These are phyloP conservation scores for Albifimbria verrucaria DNA, from an alignment of 2,329 filamentous ascomycete species.

Conservation along the genomic window DNA sequence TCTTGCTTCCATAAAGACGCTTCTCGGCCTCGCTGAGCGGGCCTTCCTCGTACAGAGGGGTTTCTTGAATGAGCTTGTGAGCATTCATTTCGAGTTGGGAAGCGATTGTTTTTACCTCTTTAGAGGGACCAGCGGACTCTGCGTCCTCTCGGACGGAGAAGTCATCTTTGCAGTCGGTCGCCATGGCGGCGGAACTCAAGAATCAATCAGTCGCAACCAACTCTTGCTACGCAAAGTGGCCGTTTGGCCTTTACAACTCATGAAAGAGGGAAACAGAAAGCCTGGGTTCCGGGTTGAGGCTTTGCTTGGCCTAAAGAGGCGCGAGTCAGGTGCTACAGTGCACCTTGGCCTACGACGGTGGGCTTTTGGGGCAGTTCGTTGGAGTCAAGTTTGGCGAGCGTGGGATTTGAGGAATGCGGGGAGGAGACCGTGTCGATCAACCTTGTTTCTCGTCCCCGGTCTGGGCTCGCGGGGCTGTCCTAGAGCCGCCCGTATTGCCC, in stretches of 20 bases:
- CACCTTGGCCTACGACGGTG: neutral
- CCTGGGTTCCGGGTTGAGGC: neutral
- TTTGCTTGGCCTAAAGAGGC: neutral
- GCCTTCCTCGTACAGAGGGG: slow-evolving; percentile 14
- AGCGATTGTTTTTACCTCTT: neutral
- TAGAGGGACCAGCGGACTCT: neutral
- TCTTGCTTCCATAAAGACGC: slow-evolving; percentile 57
- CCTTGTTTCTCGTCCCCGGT: neutral
- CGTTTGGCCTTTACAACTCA: neutral
- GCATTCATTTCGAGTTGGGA: neutral
- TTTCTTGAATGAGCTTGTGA: slow-evolving; percentile 9
- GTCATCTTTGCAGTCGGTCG: too few species aligned
- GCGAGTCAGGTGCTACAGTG: neutral
- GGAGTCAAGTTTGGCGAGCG: too few species aligned
- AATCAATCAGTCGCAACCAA: neutral
- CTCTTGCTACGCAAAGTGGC: neutral
- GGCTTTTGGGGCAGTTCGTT: neutral
- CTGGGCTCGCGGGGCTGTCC: neutral
- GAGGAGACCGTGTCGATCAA: neutral
- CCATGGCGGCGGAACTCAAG: too few species aligned
- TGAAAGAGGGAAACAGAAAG: neutral
- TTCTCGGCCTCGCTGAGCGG: slow-evolving; percentile 28
- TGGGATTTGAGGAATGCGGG: too few species aligned
- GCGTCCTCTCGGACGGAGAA: too few species aligned
- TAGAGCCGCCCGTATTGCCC: too few species aligned